A percentile compares a stretch with the other conserved stretches of the same genome.
Evolutionary conservation across 805 yeast species (phyloP).

Genomic region (Candida michaelii): DNA sequence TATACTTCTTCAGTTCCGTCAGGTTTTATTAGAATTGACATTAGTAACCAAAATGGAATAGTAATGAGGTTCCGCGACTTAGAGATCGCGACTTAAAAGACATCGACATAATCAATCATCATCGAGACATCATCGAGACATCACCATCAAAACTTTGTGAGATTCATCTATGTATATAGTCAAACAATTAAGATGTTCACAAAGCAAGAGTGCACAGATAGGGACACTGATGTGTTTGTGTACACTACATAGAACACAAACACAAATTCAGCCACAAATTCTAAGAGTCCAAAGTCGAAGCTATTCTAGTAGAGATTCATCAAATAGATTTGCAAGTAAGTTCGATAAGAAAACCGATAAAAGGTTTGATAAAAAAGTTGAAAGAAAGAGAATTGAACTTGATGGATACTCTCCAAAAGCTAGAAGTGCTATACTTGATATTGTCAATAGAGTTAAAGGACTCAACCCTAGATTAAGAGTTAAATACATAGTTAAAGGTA

Average conservation of each 20-base stretch:
- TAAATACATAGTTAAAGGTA: slow-evolving; percentile 27
- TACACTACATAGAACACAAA: not conserved
- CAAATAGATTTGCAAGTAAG: slow-evolving; percentile 1
- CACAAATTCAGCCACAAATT: not conserved
- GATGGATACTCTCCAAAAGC: slow-evolving; percentile 29
- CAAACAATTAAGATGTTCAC: not conserved
- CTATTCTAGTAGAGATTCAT: no score
- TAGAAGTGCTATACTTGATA: slow-evolving; percentile 24
- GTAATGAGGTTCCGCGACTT: not conserved
- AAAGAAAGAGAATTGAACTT: slow-evolving; percentile 20
- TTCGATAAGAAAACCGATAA: not conserved
- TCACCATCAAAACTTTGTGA: no score
- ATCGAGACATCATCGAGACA: no score
- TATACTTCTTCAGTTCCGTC: slow-evolving; percentile 13
- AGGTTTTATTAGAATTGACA: slow-evolving; percentile 3
- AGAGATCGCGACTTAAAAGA: not conserved
- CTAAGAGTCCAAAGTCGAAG: not conserved
- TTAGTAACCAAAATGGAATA: slow-evolving; percentile 1
- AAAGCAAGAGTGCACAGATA: not conserved
- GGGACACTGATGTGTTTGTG: not conserved
- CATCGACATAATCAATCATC: not conserved
- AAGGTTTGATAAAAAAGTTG: not conserved
- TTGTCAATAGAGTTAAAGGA: slow-evolving; percentile 23
- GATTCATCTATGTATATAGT: not conserved
- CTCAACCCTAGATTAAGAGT: slow-evolving; percentile 23